Evolutionary conservation across 2,329 filamentous ascomycete species (phyloP), one percentile per base, ranked within the genome.

Genomic region (Dothiorella sarmentorum): DNA sequence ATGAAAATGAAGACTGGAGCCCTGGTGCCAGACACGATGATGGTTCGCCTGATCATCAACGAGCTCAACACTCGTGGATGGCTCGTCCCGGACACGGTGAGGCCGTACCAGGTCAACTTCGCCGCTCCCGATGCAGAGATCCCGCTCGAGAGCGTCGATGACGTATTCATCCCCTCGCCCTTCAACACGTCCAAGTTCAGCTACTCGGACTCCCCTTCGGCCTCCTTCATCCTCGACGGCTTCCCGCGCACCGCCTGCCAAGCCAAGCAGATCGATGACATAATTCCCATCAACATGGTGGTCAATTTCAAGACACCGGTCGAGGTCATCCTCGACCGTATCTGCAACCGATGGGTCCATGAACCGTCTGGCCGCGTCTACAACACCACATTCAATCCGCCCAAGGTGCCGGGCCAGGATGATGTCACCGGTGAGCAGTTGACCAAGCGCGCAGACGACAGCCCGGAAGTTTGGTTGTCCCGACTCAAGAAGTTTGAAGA

Each of bases 281-380:
- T 97, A 31, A 84, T 97, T 29, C 91, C 93, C n/a, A 92, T 99
- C 72, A 99, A 99, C 75, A 83, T 97, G 61, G 94, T 91, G 49
- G 87, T 97, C 60, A 91, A 89, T 58, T 81, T 97, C 65, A 83
- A 88, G 69, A 97, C 93, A 0, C 94, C 94, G 0, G 84, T 89
- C 31, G 84, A 88, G 7, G 90, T 97, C 61, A 91, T 99, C 61
- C 82, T 97, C 64, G 85, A 91, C 66, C 88, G 94, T 58, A 97
- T 99, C 66, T 85, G 89, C 42, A 91, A 91, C 53, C 88, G 94
- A 59, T 97, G 92, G 92, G 88, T 97, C 38, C 94, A 99, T 74
- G 89, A 89, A 67, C 86, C 91, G 0, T 96, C 91, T 0, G 94
- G 94, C 1, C 83, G 94, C 26, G 88, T 97, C 15, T 99, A 99